phyloP scores from a whole-genome alignment of 768 basidiomycete species.

The Neoboletus magnificus region DNA sequence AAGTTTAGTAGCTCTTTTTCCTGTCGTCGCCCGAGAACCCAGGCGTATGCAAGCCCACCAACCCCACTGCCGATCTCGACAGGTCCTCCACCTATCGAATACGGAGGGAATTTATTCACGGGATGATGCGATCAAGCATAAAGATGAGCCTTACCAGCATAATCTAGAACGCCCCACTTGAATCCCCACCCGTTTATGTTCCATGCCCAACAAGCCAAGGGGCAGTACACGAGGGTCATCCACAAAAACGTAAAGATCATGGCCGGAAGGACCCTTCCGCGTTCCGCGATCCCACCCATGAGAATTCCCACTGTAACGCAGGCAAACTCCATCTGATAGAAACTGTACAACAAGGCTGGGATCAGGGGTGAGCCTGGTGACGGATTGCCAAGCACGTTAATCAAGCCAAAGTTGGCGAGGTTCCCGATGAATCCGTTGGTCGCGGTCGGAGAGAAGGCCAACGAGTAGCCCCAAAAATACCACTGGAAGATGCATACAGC shows the following conservation, averaged over 20 bases:
- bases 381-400: constrained; percentile 64
- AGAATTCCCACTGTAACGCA: constrained; percentile 77
- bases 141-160: constrained; percentile 57
- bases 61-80: constrained; percentile 87
- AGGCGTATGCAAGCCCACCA: constrained; percentile 79
- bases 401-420: constrained; percentile 73
- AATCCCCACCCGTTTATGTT: constrained; percentile 78
- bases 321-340: constrained; percentile 87
- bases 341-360: constrained; percentile 78
- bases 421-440: constrained; percentile 79
- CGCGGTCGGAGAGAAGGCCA: constrained; percentile 77
- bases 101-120: neutral
- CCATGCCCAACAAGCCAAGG: constrained; percentile 87
- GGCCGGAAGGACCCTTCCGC: constrained; percentile 77
- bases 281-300: constrained; percentile 81
- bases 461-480: constrained; percentile 81
- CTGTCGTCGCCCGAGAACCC: constrained; percentile 80
- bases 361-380: constrained; percentile 79
- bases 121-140: constrained; percentile 1
- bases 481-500: constrained; percentile 78
- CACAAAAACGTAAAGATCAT: constrained; percentile 82
- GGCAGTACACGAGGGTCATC: constrained; percentile 86
- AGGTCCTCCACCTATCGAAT: constrained; percentile 66
- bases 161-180: constrained; percentile 83
- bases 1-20: constrained; percentile 73